Evolutionary conservation across 2,329 filamentous ascomycete genomes (phyloP).

Genomic region (Ramularia collo-cygni): DNA sequence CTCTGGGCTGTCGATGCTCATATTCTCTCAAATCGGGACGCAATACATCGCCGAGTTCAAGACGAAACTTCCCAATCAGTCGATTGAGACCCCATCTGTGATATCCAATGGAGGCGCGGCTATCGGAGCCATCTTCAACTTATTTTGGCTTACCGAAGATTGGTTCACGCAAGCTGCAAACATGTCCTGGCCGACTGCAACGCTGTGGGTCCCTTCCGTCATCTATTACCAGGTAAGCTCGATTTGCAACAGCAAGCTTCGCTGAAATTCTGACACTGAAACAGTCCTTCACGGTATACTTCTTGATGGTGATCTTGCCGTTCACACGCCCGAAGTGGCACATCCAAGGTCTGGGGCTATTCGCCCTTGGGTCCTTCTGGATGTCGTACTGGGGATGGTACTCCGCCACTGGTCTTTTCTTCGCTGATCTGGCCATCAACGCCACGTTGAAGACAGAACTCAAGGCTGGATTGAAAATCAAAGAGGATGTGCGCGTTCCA

Average conservation of each 20-base stretch:
- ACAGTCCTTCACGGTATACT: slow-evolving; percentile 42
- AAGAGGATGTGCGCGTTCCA: slow-evolving; percentile 16
- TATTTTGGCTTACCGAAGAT: slow-evolving; percentile 40
- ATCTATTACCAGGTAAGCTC: slow-evolving; percentile 35
- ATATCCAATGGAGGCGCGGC: slow-evolving; percentile 36
- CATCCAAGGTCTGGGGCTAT: slow-evolving; percentile 26
- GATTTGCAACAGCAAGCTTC: neutral
- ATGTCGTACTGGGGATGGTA: slow-evolving; percentile 29
- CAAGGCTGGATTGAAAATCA: slow-evolving; percentile 17
- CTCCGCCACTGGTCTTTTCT: slow-evolving; percentile 21
- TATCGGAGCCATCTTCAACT: slow-evolving; percentile 42
- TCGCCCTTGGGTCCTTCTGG: slow-evolving; percentile 27
- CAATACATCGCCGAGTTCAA: slow-evolving; percentile 36
- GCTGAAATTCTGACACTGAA: slow-evolving; percentile 1
- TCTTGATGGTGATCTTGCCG: slow-evolving; percentile 43
- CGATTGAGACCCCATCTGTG: slow-evolving; percentile 26
- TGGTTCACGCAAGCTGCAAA: slow-evolving; percentile 37
- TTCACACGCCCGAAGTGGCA: slow-evolving; percentile 38
- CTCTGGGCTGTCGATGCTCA: slow-evolving; percentile 34
- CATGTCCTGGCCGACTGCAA: slow-evolving; percentile 39
- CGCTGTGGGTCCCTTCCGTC: slow-evolving; percentile 40
- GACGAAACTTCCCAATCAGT: slow-evolving; percentile 31
- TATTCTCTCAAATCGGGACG: slow-evolving; percentile 29
- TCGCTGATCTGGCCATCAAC: slow-evolving; percentile 22
- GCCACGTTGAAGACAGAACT: slow-evolving; percentile 16